These are phyloP conservation scores for Plectosphaerella plurivora DNA, from an alignment of 2,329 filamentous ascomycete species.

Conservation along the genomic window DNA sequence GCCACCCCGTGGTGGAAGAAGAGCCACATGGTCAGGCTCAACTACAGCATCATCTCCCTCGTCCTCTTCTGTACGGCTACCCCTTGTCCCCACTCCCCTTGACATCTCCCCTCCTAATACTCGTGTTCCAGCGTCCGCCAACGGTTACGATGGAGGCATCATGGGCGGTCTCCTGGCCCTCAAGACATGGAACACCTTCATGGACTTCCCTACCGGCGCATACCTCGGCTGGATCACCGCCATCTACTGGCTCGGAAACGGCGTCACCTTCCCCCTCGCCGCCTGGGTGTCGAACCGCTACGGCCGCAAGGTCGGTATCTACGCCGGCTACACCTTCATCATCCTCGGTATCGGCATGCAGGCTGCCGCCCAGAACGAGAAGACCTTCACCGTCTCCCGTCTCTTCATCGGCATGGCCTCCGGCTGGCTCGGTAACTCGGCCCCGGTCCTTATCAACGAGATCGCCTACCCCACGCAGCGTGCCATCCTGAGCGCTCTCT, in stretches of 20 bases:
- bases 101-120: neutral
- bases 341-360: neutral
- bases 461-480: neutral
- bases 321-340: neutral
- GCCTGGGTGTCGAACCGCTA: neutral
- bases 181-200: constrained; percentile 33
- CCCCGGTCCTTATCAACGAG: neutral
- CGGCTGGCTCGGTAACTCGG: neutral
- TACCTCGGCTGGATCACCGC: constrained; percentile 31
- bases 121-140: constrained; percentile 23
- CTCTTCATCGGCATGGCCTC: neutral
- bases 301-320: neutral
- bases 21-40: constrained; percentile 36
- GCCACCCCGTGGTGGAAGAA: constrained; percentile 34
- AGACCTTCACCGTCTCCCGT: neutral
- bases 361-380: neutral
- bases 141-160: constrained; percentile 30
- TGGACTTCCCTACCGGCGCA: constrained; percentile 28
- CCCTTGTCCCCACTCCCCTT: neutral
- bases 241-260: neutral
- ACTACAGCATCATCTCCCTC: constrained; percentile 30
- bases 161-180: constrained; percentile 41
- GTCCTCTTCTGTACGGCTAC: constrained; percentile 15
- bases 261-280: neutral
- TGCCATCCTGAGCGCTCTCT: neutral